Conservation (phyloP, 495 filamentous ascomycete genomes). For the Neurospora intermedia region DNA sequence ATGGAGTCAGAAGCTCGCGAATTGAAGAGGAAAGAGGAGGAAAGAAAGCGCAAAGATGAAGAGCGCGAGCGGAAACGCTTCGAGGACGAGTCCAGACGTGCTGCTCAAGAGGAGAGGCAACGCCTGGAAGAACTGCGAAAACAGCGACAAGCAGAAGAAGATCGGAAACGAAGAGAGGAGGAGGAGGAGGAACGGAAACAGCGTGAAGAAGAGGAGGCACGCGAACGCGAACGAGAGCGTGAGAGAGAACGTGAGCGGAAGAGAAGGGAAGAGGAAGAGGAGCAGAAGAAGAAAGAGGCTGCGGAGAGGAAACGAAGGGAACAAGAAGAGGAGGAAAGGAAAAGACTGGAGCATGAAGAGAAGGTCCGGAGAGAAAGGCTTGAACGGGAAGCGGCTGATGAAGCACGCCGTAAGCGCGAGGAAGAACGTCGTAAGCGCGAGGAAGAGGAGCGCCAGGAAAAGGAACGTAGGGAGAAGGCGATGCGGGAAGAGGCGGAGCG, state of each 20-base stretch:
- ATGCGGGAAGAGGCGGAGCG: conserved; percentile 49
- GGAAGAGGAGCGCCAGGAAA: conserved; percentile 8
- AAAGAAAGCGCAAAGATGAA: conserved; percentile 22
- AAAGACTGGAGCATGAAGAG: conserved; percentile 28
- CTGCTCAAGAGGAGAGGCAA: conserved; percentile 12
- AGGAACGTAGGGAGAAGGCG: conserved; percentile 28
- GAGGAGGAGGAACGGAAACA: conserved; percentile 34
- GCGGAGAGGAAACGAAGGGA: conserved; percentile 27
- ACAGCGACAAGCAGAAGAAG: conserved; percentile 20
- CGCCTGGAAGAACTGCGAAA: conserved; percentile 38
- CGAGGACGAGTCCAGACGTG: conserved; percentile 12
- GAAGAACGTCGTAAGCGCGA: conserved; percentile 20
- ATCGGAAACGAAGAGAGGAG: conserved; percentile 33
- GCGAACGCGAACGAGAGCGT: conserved; percentile 22
- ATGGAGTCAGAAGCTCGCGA: conserved; percentile 22
- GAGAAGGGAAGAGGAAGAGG: conserved; percentile 25
- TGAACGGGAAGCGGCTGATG: conserved; percentile 33
- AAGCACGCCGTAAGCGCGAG: conserved; percentile 32
- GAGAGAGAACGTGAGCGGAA: conserved; percentile 28
- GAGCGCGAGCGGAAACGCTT: conserved; percentile 15
- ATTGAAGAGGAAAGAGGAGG: conserved; percentile 21
- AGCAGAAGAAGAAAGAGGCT: conserved; percentile 23
- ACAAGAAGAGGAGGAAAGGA: conserved; percentile 24
- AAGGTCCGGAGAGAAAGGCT: conserved; percentile 31
- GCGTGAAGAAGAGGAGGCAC: conserved; percentile 25